Evolutionary conservation across 352 stramenopile genomes (phyloP), one percentile per base, ranked within the genome.

Genomic region (Aphanomyces cochlioides): DNA sequence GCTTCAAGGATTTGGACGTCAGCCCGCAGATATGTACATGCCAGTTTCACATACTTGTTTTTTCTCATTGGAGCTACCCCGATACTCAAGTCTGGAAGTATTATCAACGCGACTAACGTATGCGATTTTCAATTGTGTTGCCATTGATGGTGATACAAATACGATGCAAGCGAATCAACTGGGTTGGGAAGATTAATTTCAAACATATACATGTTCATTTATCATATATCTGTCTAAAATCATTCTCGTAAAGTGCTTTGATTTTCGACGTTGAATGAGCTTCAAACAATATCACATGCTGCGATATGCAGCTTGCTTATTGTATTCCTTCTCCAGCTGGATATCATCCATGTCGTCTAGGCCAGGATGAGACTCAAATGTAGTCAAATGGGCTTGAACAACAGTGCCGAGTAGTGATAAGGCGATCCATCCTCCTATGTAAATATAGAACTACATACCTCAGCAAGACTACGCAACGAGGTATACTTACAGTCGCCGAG

Each of bases 31-130:
- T 68, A 80, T 78, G 13, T 98, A 98, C 72, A 81, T 99, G 54
- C 97, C 96, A 5, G 96, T 98, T 68, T 92, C 96, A 36, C 97
- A 98, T 72, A 99, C 97, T 21, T 99, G 97, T 75, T 99, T 99
- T 79, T 99, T 99, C 75, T 96, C 91, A 5, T 81, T 99, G 39
- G 94, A 96, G 40, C 73, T 99, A 34, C 97, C 97, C 13, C 74
- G 87, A 41, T 99, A 99, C 77, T 96, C 89, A 45, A 93, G 77
- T 43, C 73, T 84, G 34, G 70, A 79, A 28, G 78, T 96, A 6
- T 71, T 96, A 37, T 72, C 78, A n/a, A 80, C 89, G 38, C 92
- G 92, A 68, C 67, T 98, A 19, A 73, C 90, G 13, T 98, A 97
- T 64, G 92, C 93, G 34, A 98, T 98, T 57, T 94, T 95, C 77